Evolutionary conservation across 192 early-diverging fungal genomes (phyloP).

Genomic region (Rhizophagus prolifer): DNA sequence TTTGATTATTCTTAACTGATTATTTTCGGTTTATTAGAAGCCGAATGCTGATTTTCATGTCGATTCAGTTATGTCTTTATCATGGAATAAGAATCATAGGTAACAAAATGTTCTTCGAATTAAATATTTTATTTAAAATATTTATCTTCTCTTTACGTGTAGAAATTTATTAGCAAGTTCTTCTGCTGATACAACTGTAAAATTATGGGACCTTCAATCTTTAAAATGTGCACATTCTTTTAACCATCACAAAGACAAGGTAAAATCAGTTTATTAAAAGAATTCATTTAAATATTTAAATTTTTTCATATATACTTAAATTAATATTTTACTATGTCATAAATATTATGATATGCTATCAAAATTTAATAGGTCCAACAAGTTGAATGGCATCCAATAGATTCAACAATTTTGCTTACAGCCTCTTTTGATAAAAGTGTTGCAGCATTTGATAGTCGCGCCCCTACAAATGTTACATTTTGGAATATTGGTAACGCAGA

Average conservation of each 20-base stretch:
- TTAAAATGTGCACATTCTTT: constrained; percentile 75
- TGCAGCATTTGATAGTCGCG: constrained; percentile 89
- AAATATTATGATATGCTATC: no score
- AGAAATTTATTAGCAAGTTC: constrained; percentile 79
- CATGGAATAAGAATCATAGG: constrained; percentile 84
- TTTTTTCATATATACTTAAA: no score
- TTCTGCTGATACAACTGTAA: constrained; percentile 96
- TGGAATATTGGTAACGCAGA: constrained; percentile 76
- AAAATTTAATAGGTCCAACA: constrained; percentile 79
- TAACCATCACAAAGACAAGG: constrained; percentile 84
- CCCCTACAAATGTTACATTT: constrained; percentile 65
- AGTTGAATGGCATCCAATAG: constrained; percentile 88
- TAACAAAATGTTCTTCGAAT: constrained; percentile 9
- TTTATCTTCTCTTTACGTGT: not conserved
- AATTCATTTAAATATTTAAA: not conserved
- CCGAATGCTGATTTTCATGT: constrained; percentile 82
- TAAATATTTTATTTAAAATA: not conserved
- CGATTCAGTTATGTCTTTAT: constrained; percentile 92
- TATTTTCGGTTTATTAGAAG: constrained; percentile 32
- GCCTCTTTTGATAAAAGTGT: constrained; percentile 91
- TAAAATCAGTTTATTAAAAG: not conserved
- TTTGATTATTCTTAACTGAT: not conserved
- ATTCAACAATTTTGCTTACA: constrained; percentile 83
- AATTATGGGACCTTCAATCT: constrained; percentile 93
- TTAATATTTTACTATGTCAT: no score